These are phyloP conservation scores for Dichomitus squalens DNA, from an alignment of 1,284 basidiomycete species.

Conservation along the genomic window DNA sequence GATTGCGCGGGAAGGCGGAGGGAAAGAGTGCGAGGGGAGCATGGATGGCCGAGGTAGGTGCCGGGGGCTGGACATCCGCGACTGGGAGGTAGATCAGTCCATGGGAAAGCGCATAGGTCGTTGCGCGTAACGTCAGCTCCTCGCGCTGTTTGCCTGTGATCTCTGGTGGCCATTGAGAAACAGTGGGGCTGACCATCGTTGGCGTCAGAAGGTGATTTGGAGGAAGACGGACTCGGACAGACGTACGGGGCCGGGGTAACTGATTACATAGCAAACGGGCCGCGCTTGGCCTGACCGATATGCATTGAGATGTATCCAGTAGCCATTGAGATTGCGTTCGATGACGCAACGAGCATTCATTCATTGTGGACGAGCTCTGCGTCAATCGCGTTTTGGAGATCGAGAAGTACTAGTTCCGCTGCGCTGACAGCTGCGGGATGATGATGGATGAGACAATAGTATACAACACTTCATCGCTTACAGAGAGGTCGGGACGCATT, in stretches of 20 bases:
- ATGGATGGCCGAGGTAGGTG: constrained; percentile 78
- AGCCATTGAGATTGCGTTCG: no score
- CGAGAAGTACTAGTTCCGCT: no score
- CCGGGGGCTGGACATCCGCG: constrained; percentile 45
- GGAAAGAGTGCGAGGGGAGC: constrained; percentile 90
- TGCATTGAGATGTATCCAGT: no score
- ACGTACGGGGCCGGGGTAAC: background rate
- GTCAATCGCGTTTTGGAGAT: no score
- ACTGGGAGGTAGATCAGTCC: constrained; percentile 83
- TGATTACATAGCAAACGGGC: constrained; percentile 4
- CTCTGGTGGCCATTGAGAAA: constrained; percentile 68
- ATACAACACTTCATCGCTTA: no score
- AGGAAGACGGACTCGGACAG: background rate
- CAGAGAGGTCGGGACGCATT: background rate
- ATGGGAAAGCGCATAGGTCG: constrained; percentile 85
- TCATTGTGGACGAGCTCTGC: no score
- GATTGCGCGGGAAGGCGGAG: constrained; percentile 77
- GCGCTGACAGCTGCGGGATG: no score
- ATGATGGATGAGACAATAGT: no score
- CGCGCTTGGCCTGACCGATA: no score
- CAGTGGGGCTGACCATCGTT: constrained; percentile 8
- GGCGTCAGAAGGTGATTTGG: background rate
- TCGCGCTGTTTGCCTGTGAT: constrained; percentile 61
- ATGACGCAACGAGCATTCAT: no score
- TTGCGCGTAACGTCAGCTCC: constrained; percentile 65